Conservation (phyloP, 179 eudicot genomes). For the Amaranthus tricolor region DNA sequence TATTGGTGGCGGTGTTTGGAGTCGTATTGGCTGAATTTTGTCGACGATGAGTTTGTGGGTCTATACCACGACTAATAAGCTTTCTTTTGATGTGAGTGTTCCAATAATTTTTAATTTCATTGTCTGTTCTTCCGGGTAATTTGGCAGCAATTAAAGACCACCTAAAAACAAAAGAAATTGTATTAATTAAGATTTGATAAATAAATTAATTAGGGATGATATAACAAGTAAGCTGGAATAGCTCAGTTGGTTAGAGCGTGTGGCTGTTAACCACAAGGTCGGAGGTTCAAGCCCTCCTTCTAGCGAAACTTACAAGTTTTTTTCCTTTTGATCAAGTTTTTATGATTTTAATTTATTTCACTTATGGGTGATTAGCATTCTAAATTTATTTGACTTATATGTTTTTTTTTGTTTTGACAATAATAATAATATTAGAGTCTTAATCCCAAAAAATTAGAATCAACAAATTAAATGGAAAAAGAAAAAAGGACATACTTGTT, state of each 20-base stretch:
- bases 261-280: conserved; percentile 98
- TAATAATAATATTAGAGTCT: too few species aligned
- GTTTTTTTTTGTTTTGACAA: too few species aligned
- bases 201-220: not conserved
- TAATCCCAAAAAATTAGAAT: too few species aligned
- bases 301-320: conserved; percentile 37
- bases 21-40: conserved; percentile 12
- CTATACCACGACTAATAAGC: conserved; percentile 41
- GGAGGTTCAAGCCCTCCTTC: conserved; percentile 93
- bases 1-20: not conserved
- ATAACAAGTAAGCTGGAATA: conserved; percentile 52
- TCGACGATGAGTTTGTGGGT: conserved; percentile 45
- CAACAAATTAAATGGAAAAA: not conserved
- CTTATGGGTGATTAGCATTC: too few species aligned
- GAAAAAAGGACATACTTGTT: conserved; percentile 32
- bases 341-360: too few species aligned
- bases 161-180: conserved; percentile 9
- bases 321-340: not conserved
- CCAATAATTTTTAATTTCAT: conserved; percentile 52
- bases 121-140: conserved; percentile 45
- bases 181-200: not conserved
- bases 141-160: conserved; percentile 50
- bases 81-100: conserved; percentile 46
- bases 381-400: too few species aligned
- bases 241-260: conserved; percentile 98